A percentile compares a stretch with the other conserved stretches of the same genome.
Conservation (phyloP, 1,284 basidiomycete genomes). For the Ganoderma resinaceum region DNA sequence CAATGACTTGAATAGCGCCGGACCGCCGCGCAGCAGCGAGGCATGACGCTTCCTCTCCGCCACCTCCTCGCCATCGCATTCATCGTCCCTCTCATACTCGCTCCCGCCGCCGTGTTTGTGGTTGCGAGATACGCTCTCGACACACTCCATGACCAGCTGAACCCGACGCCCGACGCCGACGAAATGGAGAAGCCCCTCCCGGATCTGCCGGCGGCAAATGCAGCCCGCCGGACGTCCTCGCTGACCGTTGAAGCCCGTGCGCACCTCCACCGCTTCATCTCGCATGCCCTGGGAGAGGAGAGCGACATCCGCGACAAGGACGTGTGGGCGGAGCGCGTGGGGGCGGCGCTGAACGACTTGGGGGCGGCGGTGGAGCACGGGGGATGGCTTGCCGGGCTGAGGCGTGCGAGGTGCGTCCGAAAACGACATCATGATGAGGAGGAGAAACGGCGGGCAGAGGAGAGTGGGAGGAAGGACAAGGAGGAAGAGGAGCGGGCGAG, state of each 20-base stretch:
- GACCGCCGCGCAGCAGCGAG: background rate
- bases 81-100: conserved; percentile 9
- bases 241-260: conserved; percentile 36
- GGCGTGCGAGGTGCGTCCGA: conserved; percentile 31
- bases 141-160: conserved; percentile 14
- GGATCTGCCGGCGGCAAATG: conserved; percentile 29
- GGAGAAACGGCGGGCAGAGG: conserved; percentile 20
- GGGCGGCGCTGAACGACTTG: conserved; percentile 34
- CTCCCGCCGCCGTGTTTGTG: conserved; percentile 10
- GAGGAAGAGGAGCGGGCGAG: conserved; percentile 32
- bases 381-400: conserved; percentile 41
- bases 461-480: conserved; percentile 31
- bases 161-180: background rate
- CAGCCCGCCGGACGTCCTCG: conserved; percentile 8
- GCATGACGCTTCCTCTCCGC: conserved; percentile 19
- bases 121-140: conserved; percentile 5
- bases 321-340: conserved; percentile 36
- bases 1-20: background rate
- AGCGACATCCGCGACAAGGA: conserved; percentile 30
- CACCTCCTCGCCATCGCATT: conserved; percentile 9
- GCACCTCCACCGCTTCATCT: conserved; percentile 37
- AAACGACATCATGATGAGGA: conserved; percentile 25
- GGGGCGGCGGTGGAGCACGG: conserved; percentile 35
- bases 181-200: conserved; percentile 41
- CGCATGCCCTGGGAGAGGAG: conserved; percentile 36